Evolutionary conservation across 2,329 filamentous ascomycete species (phyloP).

Genomic region (Aureobasidium leucospermi): DNA sequence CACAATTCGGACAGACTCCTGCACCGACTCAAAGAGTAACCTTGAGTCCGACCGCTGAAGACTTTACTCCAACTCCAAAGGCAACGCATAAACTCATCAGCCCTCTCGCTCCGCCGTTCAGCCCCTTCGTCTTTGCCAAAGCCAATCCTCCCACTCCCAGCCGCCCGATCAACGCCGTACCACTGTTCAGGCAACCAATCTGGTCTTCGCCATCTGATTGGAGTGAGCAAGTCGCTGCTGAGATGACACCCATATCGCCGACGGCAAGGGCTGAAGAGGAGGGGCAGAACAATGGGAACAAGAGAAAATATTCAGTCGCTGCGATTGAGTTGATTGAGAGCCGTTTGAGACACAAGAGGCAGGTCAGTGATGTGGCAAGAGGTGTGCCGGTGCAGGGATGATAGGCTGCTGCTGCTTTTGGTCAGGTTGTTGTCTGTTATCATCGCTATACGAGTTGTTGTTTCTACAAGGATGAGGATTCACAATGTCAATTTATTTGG

Average conservation of each 20-base stretch:
- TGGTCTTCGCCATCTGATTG: not conserved
- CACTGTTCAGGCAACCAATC: not conserved
- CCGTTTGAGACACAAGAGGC: conserved; percentile 13
- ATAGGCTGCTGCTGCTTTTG: not conserved
- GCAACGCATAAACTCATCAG: not conserved
- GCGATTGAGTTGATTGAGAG: conserved; percentile 21
- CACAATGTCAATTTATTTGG: no score
- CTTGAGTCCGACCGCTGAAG: not conserved
- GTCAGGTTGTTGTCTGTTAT: no score
- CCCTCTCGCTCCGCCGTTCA: not conserved
- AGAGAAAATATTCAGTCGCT: conserved; percentile 24
- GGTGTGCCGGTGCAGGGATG: not conserved
- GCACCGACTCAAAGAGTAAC: not conserved
- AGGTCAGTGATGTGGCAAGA: not conserved
- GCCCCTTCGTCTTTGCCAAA: not conserved
- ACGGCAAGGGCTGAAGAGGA: not conserved
- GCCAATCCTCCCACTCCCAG: not conserved
- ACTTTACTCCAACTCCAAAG: not conserved
- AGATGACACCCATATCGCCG: not conserved
- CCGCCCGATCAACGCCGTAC: not conserved
- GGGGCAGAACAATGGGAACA: conserved; percentile 5
- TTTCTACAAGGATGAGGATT: no score
- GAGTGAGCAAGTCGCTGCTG: not conserved
- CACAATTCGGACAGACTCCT: not conserved
- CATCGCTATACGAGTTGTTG: no score